A percentile compares a stretch with the other conserved stretches of the same genome.
phyloP scores from a whole-genome alignment of 306 rosid species.

The Quercus wislizeni region DNA sequence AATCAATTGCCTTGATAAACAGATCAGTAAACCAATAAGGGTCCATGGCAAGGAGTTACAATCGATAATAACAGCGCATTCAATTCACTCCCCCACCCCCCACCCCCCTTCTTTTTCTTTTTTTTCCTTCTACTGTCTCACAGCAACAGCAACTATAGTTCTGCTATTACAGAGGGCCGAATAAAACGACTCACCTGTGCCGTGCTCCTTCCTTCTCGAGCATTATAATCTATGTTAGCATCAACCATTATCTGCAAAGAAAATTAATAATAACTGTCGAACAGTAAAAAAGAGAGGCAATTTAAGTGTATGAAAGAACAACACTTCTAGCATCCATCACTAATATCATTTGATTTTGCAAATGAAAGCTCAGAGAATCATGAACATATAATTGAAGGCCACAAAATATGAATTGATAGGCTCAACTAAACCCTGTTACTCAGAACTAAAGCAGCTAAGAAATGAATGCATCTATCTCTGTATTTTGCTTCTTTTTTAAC shows the following conservation, averaged over 20 bases:
- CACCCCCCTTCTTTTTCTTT: not conserved
- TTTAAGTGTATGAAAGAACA: slow-evolving; percentile 9
- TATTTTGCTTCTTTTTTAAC: not conserved
- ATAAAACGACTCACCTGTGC: slow-evolving; percentile 60
- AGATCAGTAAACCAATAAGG: not conserved
- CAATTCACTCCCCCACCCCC: not conserved
- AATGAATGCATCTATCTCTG: not conserved
- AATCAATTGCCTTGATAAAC: not conserved
- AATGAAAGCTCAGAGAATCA: slow-evolving; percentile 4
- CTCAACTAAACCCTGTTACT: not conserved
- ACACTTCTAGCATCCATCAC: slow-evolving; percentile 1
- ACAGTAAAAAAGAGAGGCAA: slow-evolving; percentile 4
- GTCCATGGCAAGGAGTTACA: not conserved
- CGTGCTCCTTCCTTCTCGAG: slow-evolving; percentile 88
- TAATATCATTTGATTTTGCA: slow-evolving; percentile 8
- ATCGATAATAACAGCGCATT: no score
- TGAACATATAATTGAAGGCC: not conserved
- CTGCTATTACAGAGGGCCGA: not conserved
- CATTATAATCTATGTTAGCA: slow-evolving; percentile 72
- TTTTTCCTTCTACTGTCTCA: not conserved
- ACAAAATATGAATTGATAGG: not conserved
- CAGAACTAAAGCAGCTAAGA: not conserved
- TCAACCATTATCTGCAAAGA: slow-evolving; percentile 63
- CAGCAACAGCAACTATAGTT: not conserved
- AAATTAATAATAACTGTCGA: slow-evolving; percentile 9